A percentile compares a stretch with the other conserved stretches of the same genome.
Conservation (phyloP, 2,329 filamentous ascomycete genomes). For the Onygena corvina region DNA sequence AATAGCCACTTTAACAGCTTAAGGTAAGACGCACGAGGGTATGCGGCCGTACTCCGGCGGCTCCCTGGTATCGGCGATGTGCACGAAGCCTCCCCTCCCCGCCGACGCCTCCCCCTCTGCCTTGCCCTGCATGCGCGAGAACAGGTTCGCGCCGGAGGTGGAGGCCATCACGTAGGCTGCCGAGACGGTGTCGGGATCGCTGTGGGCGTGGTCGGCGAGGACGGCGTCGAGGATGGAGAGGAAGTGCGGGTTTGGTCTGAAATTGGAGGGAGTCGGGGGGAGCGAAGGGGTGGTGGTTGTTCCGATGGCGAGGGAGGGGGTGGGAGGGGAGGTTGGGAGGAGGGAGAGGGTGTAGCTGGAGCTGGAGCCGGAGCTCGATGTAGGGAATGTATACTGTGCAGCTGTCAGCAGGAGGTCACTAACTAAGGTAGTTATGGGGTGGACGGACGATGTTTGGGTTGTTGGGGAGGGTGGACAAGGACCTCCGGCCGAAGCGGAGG, state of each 20-base stretch:
- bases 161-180: conserved; percentile 51
- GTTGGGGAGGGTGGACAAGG: conserved; percentile 11
- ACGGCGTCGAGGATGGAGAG: conserved; percentile 46
- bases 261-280: conserved; percentile 45
- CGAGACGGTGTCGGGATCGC: conserved; percentile 45
- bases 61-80: conserved; percentile 48
- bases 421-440: conserved; percentile 6
- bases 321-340: conserved; percentile 44
- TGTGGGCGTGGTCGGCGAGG: conserved; percentile 41
- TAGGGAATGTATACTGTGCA: conserved; percentile 25
- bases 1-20: neutral
- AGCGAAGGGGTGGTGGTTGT: conserved; percentile 41
- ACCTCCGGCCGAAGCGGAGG: neutral
- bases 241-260: conserved; percentile 47
- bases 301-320: conserved; percentile 43
- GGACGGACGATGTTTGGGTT: conserved; percentile 13
- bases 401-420: neutral
- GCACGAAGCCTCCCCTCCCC: conserved; percentile 50
- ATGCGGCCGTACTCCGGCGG: conserved; percentile 54
- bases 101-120: conserved; percentile 46
- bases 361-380: conserved; percentile 26
- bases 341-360: conserved; percentile 43
- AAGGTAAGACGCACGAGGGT: conserved; percentile 35
- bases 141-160: conserved; percentile 44
- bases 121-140: conserved; percentile 47